Conservation (phyloP, 2,329 filamentous ascomycete genomes). For the Davidsoniella neocaledoniae region DNA sequence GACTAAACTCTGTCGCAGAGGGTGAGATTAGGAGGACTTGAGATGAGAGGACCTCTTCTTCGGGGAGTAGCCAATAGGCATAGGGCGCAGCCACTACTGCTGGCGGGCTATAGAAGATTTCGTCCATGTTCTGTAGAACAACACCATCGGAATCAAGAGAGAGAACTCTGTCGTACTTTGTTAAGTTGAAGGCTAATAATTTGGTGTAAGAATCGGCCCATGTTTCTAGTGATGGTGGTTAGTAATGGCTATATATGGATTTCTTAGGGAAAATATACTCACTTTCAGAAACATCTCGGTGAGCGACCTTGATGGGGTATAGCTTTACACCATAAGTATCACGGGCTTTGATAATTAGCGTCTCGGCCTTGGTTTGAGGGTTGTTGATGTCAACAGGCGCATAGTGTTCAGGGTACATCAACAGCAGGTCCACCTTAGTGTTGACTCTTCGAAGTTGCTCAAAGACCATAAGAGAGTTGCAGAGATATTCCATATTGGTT, state of each 20-base stretch:
- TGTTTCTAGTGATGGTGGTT: slow-evolving; percentile 22
- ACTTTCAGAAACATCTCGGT: slow-evolving; percentile 22
- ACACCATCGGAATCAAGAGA: slow-evolving; percentile 47
- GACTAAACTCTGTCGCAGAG: slow-evolving; percentile 30
- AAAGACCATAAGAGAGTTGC: slow-evolving; percentile 34
- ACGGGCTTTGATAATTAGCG: slow-evolving; percentile 25
- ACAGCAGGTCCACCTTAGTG: slow-evolving; percentile 27
- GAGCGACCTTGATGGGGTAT: slow-evolving; percentile 24
- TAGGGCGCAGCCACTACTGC: slow-evolving; percentile 49
- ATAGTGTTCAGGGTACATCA: slow-evolving; percentile 28
- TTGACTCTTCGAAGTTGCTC: slow-evolving; percentile 25
- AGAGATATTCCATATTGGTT: slow-evolving; percentile 29
- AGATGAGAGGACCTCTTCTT: slow-evolving; percentile 37
- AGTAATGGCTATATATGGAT: not conserved
- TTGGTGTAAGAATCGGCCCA: slow-evolving; percentile 53
- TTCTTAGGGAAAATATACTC: slow-evolving; percentile 12
- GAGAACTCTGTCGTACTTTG: slow-evolving; percentile 33
- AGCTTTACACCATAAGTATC: slow-evolving; percentile 29
- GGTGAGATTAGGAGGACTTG: slow-evolving; percentile 47
- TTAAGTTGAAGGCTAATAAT: slow-evolving; percentile 50
- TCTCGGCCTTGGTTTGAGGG: slow-evolving; percentile 18
- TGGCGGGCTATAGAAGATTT: slow-evolving; percentile 49
- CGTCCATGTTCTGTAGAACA: slow-evolving; percentile 47
- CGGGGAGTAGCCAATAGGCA: slow-evolving; percentile 50
- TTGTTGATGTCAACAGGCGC: slow-evolving; percentile 17